Evolutionary conservation across 2,329 filamentous ascomycete species (phyloP).

Genomic region (Cryphonectria parasitica): DNA sequence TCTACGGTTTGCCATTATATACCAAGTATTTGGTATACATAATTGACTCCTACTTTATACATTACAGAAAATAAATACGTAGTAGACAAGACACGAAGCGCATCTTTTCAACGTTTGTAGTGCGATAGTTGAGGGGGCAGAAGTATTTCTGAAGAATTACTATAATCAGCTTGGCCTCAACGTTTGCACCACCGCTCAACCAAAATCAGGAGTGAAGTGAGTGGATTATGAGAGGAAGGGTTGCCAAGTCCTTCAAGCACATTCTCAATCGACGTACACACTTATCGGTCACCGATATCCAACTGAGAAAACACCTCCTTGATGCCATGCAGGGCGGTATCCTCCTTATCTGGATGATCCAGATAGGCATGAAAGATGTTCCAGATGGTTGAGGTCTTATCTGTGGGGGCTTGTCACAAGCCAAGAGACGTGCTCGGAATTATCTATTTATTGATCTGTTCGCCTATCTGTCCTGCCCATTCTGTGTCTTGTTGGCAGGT

Average conservation of each 20-base stretch:
- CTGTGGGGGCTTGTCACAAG: conserved; percentile 8
- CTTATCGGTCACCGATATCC: neutral
- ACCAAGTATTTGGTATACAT: too few species aligned
- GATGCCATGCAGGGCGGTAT: neutral
- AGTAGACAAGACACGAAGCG: too few species aligned
- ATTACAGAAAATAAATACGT: too few species aligned
- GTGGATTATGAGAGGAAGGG: too few species aligned
- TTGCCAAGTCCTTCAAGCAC: neutral
- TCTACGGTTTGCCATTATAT: too few species aligned
- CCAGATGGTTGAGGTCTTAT: conserved; percentile 8
- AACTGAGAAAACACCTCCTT: neutral
- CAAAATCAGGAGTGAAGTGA: neutral
- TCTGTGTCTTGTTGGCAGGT: neutral
- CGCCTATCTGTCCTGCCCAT: neutral
- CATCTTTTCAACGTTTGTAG: too few species aligned
- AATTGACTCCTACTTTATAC: too few species aligned
- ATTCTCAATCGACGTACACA: neutral
- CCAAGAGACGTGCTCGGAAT: neutral
- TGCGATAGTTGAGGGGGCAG: too few species aligned
- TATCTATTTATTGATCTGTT: neutral
- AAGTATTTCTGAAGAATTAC: too few species aligned
- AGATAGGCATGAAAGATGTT: neutral
- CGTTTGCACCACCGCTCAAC: too few species aligned
- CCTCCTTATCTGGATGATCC: neutral
- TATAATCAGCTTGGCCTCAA: too few species aligned